Evolutionary conservation across 106 monocot species (phyloP).

Genomic region (Acorus gramineus): DNA sequence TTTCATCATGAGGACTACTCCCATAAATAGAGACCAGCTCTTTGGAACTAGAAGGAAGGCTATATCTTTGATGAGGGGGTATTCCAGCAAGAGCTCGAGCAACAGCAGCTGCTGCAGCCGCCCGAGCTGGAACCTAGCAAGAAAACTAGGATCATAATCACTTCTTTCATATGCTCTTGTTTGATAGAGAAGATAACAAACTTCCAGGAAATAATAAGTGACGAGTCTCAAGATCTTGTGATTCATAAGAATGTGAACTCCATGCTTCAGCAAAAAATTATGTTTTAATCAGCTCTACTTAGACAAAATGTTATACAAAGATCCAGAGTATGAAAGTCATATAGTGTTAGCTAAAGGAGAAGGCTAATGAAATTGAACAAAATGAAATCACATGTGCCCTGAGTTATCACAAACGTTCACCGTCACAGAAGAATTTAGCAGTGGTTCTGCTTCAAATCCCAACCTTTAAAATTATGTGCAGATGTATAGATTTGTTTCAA

Average conservation of each 20-base stretch:
- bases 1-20: conserved; percentile 27
- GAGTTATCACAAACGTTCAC: too few relatives aligned
- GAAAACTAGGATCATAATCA: conserved; percentile 7
- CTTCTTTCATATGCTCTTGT: not conserved
- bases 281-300: too few relatives aligned
- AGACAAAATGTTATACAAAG: not conserved
- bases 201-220: not conserved
- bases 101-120: conserved; percentile 89
- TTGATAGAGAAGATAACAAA: not conserved
- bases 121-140: conserved; percentile 85
- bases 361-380: too few relatives aligned
- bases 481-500: too few relatives aligned
- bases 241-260: too few relatives aligned
- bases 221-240: too few relatives aligned
- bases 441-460: too few relatives aligned
- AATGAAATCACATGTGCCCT: too few relatives aligned
- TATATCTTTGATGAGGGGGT: conserved; percentile 74
- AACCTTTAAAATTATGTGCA: too few relatives aligned
- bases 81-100: conserved; percentile 86
- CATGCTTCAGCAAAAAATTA: too few relatives aligned
- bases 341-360: too few relatives aligned
- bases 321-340: not conserved
- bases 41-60: conserved; percentile 66
- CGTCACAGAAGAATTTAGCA: too few relatives aligned
- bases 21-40: conserved; percentile 67